A percentile compares a stretch with the other conserved stretches of the same genome.
These are phyloP conservation scores for Colletotrichum siamense DNA, from an alignment of 2,329 filamentous ascomycete genomes.

Conservation along the genomic window DNA sequence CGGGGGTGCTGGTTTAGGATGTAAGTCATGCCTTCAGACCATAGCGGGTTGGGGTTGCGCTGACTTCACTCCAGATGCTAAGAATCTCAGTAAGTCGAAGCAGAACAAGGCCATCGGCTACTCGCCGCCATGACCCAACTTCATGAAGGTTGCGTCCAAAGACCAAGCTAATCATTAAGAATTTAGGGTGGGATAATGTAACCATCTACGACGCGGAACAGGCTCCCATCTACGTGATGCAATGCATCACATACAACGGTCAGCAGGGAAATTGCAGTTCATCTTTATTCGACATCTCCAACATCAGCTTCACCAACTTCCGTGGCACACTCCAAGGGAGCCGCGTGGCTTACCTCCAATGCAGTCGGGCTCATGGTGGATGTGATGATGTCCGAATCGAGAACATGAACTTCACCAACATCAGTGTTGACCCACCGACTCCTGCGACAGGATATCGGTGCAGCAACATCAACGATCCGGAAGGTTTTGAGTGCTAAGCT, in stretches of 20 bases:
- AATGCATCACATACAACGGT: neutral
- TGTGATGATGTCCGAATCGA: neutral
- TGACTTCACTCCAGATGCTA: neutral
- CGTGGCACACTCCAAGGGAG: neutral
- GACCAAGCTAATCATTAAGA: neutral
- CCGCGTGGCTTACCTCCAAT: neutral
- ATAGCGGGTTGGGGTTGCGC: rapidly evolving
- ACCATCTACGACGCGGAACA: neutral
- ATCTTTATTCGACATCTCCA: neutral
- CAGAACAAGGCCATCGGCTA: no score
- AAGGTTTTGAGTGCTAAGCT: neutral
- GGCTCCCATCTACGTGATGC: neutral
- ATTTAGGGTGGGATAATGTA: neutral
- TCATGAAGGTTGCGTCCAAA: rapidly evolving
- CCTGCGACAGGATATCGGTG: neutral
- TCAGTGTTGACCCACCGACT: neutral
- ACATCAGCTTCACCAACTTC: neutral
- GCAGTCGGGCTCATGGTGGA: neutral
- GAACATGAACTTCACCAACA: neutral
- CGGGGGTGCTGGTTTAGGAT: neutral
- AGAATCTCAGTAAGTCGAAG: neutral
- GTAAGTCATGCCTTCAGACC: neutral
- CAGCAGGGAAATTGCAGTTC: neutral
- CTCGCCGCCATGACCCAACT: rapidly evolving
- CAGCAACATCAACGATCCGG: slow-evolving; percentile 4